Evolutionary conservation across 257 asterid species (phyloP).

Genomic region (Avicennia marina): DNA sequence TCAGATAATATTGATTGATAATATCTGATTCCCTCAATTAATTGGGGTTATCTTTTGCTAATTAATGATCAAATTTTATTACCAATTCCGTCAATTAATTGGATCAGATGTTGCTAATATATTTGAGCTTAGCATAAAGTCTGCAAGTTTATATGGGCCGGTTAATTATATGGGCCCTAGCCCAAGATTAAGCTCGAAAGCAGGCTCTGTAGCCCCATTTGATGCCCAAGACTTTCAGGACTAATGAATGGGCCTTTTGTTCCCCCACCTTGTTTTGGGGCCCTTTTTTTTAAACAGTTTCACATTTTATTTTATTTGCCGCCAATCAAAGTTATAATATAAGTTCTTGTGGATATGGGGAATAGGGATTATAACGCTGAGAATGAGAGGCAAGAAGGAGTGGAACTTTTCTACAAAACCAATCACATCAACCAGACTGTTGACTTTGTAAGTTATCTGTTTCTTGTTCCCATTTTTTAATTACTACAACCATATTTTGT

Average conservation of each 20-base stretch:
- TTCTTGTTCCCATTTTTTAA: background rate
- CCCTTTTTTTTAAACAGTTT: too few species aligned
- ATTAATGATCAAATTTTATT: too few species aligned
- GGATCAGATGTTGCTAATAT: background rate
- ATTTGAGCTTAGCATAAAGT: background rate
- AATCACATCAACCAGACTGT: conserved; percentile 74
- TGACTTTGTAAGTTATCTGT: conserved; percentile 52
- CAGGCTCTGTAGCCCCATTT: too few species aligned
- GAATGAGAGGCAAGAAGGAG: conserved; percentile 71
- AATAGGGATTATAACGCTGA: conserved; percentile 73
- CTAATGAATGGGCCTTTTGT: too few species aligned
- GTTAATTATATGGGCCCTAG: too few species aligned
- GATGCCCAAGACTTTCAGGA: too few species aligned
- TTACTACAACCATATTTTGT: background rate
- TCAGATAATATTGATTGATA: background rate
- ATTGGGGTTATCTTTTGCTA: background rate
- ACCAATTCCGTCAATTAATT: background rate
- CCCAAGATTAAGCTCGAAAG: too few species aligned
- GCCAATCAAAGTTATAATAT: background rate
- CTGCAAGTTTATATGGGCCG: too few species aligned
- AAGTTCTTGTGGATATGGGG: background rate
- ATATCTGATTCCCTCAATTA: background rate
- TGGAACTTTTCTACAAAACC: conserved; percentile 52
- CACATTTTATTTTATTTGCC: too few species aligned
- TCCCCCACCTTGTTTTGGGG: too few species aligned